Percentiles rank a stretch among this genome's conserved stretches.
Evolutionary conservation across 768 basidiomycete genomes (phyloP).

Genomic region (Boletus pseudopeckii): DNA sequence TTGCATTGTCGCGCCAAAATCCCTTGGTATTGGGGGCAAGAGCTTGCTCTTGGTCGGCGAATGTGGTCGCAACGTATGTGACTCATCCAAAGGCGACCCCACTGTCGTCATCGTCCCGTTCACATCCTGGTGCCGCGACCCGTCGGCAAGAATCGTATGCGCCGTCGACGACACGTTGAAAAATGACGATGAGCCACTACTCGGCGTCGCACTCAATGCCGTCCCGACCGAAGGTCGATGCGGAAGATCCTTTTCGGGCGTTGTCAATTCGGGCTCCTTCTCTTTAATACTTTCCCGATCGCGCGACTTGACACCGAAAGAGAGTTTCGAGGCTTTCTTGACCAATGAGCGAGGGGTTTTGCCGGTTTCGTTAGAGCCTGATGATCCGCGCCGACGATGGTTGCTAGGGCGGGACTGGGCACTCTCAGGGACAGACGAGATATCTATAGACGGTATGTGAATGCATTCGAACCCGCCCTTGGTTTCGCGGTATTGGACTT

Average conservation of each 20-base stretch:
- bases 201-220: slow-evolving; percentile 60
- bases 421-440: slow-evolving; percentile 62
- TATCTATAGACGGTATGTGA: slow-evolving; percentile 90
- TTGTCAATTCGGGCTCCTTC: slow-evolving; percentile 38
- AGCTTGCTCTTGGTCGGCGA: slow-evolving; percentile 59
- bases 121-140: slow-evolving; percentile 26
- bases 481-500: slow-evolving; percentile 89
- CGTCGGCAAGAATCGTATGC: slow-evolving; percentile 38
- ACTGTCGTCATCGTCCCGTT: slow-evolving; percentile 23
- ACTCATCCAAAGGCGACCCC: slow-evolving; percentile 26
- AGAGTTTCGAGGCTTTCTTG: slow-evolving; percentile 76
- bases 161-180: slow-evolving; percentile 72
- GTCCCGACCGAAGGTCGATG: slow-evolving; percentile 43
- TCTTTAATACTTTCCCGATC: slow-evolving; percentile 45
- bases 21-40: slow-evolving; percentile 78
- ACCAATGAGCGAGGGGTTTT: slow-evolving; percentile 52
- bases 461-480: slow-evolving; percentile 95
- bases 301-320: slow-evolving; percentile 63
- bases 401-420: slow-evolving; percentile 32
- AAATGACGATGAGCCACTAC: slow-evolving; percentile 79
- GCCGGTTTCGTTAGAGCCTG: slow-evolving; percentile 50
- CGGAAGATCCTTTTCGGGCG: slow-evolving; percentile 46
- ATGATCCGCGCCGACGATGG: slow-evolving; percentile 44
- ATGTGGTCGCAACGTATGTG: slow-evolving; percentile 39
- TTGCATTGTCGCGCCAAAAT: slow-evolving; percentile 43